Base-by-base conservation (phyloP, 1,284 basidiomycete species). In the Boletus albobrunnescens region DNA sequence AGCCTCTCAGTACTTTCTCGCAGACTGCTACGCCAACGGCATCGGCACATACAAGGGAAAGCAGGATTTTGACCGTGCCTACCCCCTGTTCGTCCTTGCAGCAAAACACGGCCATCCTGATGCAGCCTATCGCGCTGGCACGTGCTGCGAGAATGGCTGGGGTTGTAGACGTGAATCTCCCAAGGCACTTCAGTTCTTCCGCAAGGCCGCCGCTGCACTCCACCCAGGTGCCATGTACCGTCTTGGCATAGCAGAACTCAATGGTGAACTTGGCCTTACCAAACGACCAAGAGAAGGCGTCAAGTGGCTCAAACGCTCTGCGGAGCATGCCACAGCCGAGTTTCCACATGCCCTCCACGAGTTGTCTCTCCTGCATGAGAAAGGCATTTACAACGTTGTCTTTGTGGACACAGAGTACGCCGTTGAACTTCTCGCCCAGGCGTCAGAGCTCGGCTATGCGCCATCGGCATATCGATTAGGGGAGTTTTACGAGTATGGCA, bases 111-210 rank as follows among this genome's bases (percentile, higher is more conserved):
- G 93, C n/a, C 95, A 99, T 66, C 87, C 93, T 1, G 94, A 98
- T 61, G 94, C 94, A 8, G 84, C 91, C 19, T 99, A 95, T 70
- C 89, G 95, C 40, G 91, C 94, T 0, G 96, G 94, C 19, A 96
- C 94, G 2, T 99, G 96, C 68, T 96, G 92, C 68, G 96, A 99
- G 76, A 95, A 98, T 63, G 96, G 94, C 19, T 99, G 96, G 95
- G 95, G 95, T 4, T 96, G 94, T 65, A 76, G 94, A 40, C 81
- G 92, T 22, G 96, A 99, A 69, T 84, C 81, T 19, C 84, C 85
- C 44, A 98, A 98, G 66, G 94, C 95, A 0, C 71, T 98, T 36
- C 86, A 91, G 55, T 97, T 94, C 71, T 98, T 90, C 74, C 84
- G 87, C 55, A 98, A 96, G 71, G 93, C 94, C 1, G 91, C 89